phyloP scores from a whole-genome alignment of 441 rosid species.

The Syzygium malaccense region DNA sequence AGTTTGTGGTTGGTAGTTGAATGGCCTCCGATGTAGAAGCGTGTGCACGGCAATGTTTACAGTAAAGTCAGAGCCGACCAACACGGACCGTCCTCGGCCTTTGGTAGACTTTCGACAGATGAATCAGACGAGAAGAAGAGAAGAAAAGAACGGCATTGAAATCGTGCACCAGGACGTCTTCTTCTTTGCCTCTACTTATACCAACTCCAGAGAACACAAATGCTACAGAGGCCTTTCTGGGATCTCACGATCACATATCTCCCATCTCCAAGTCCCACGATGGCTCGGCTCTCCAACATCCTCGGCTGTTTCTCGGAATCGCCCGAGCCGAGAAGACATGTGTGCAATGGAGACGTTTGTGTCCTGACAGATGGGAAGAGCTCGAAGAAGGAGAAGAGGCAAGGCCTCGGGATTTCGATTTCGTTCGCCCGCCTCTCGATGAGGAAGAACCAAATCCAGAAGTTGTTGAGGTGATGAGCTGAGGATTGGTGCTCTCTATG shows the following conservation, averaged over 20 bases:
- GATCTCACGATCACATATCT: not conserved
- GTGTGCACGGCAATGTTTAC: not conserved
- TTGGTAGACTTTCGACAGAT: not conserved
- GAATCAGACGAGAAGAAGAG: not conserved
- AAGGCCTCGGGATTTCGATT: not conserved
- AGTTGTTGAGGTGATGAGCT: not conserved
- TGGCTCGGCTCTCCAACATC: conserved; percentile 30
- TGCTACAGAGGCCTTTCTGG: not conserved
- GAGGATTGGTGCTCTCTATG: not conserved
- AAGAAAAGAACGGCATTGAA: not conserved
- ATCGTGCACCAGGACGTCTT: not conserved
- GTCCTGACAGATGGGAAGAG: conserved; percentile 7
- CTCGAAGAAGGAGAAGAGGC: conserved; percentile 3
- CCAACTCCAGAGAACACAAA: not conserved
- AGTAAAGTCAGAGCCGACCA: not conserved
- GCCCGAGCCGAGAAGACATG: conserved; percentile 3
- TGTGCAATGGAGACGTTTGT: conserved; percentile 45
- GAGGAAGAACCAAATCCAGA: not conserved
- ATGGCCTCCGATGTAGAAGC: not conserved
- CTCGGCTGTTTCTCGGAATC: conserved; percentile 32
- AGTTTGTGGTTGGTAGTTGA: not conserved
- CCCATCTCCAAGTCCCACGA: not conserved
- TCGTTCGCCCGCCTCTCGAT: not conserved
- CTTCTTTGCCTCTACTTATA: not conserved
- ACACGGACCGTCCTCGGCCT: not conserved